Evolutionary conservation across 2,329 filamentous ascomycete genomes (phyloP).

Genomic region (Clarireedia monteithiana): DNA sequence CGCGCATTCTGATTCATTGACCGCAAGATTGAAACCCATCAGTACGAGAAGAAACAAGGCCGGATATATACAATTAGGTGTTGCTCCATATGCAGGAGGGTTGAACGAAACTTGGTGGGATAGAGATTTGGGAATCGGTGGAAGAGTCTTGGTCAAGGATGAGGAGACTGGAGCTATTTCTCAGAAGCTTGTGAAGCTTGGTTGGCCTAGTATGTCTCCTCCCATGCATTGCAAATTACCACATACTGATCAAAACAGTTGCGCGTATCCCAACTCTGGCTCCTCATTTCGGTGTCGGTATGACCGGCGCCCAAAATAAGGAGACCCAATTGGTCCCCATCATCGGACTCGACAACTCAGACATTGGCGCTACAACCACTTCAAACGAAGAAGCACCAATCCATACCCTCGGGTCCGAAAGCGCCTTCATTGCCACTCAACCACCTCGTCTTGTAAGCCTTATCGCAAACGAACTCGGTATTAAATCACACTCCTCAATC

Average conservation of each 20-base stretch:
- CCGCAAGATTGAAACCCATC: constrained; percentile 84
- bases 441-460: constrained; percentile 77
- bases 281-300: constrained; percentile 81
- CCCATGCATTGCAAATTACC: background rate
- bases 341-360: constrained; percentile 75
- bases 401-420: constrained; percentile 16
- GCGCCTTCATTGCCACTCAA: constrained; percentile 72
- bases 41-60: constrained; percentile 76
- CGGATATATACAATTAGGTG: constrained; percentile 81
- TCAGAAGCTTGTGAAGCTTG: constrained; percentile 78
- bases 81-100: constrained; percentile 86
- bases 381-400: constrained; percentile 25
- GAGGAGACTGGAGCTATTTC: constrained; percentile 64
- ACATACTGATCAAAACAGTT: constrained; percentile 36
- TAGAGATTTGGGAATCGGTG: constrained; percentile 83
- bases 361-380: constrained; percentile 31
- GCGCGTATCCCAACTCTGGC: constrained; percentile 87
- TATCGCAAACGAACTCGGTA: constrained; percentile 70
- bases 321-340: constrained; percentile 95
- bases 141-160: constrained; percentile 78
- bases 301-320: constrained; percentile 61
- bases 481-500: constrained; percentile 66
- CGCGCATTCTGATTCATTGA: constrained; percentile 88
- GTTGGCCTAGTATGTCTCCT: constrained; percentile 62
- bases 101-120: constrained; percentile 96